Base-by-base conservation (phyloP, 2,329 filamentous ascomycete species). In the Ustulina deusta region DNA sequence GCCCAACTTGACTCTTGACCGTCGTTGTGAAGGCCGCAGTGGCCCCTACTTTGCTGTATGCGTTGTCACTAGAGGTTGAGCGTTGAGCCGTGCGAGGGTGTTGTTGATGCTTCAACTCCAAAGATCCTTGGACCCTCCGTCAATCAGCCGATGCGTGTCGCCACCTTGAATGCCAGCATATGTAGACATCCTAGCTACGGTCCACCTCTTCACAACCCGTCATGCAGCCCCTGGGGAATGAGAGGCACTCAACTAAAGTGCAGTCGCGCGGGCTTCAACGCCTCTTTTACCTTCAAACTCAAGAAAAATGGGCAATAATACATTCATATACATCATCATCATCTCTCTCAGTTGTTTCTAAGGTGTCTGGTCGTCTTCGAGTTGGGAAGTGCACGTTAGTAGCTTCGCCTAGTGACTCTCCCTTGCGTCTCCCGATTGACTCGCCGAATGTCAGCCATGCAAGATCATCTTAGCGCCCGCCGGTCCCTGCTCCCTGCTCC, bases 91-190 rank as follows among this genome's bases (percentile, higher is more conserved):
- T 20, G 29, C 49, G 49, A 52, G 42, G 22, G 42, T 34, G 27
- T 60, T 36, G 49, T 34, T 38, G n/a, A n/a, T n/a, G 42, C 59
- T 40, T 46, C 58, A 65, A 32, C 27, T 59, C 56, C 51, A 40
- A 67, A 25, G 38, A n/a, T 36, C 25, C 22, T 56, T 49, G 56
- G 57, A 69, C 67, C 67, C 69, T 68, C 69, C 3, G 13, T 40
- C 38, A 3, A 40, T 40, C 38, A 40, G 38, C 38, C 38, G 7
- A 40, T 40, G 38, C 17, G 17, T 40, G 38, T 40, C 6, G 38
- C 38, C 38, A 40, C 38, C 6, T 40, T 15, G 38, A 40, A 40
- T 40, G 38, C 38, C 13, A 40, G 17, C 38, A 40, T 9, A 15
- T 7, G 38, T 15, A 40, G 38, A 40, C 38, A 40, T 13, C 38